These are phyloP conservation scores for Clarireedia monteithiana DNA, from an alignment of 2,329 filamentous ascomycete genomes.

Conservation along the genomic window DNA sequence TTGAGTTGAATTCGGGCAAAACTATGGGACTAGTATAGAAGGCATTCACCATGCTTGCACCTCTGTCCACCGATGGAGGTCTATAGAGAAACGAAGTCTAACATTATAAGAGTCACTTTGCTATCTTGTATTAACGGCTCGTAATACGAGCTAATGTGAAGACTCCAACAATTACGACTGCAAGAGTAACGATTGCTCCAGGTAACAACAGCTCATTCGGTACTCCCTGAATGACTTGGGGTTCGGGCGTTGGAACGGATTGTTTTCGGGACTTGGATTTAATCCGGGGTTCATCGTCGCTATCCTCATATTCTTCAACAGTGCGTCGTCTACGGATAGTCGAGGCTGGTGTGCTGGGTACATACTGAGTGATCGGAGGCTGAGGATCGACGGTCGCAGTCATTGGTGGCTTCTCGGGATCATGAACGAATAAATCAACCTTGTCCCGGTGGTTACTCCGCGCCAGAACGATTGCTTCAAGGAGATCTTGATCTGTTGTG, in stretches of 20 bases:
- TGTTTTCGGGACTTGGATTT: conserved; percentile 29
- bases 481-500: conserved; percentile 86
- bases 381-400: conserved; percentile 54
- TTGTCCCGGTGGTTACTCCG: conserved; percentile 75
- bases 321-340: conserved; percentile 42
- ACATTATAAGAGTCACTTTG: conserved; percentile 8
- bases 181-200: conserved; percentile 90
- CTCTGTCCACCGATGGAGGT: conserved; percentile 2
- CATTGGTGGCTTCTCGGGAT: conserved; percentile 83
- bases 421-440: conserved; percentile 94
- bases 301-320: conserved; percentile 37
- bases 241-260: conserved; percentile 30
- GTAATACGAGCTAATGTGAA: conserved; percentile 74
- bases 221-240: conserved; percentile 79
- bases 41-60: conserved; percentile 6
- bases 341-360: conserved; percentile 40
- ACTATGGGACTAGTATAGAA: conserved; percentile 7
- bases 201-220: conserved; percentile 91
- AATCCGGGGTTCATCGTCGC: conserved; percentile 40
- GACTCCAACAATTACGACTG: conserved; percentile 86
- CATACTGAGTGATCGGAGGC: conserved; percentile 42
- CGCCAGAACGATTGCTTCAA: conserved; percentile 82
- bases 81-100: conserved; percentile 12
- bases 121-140: conserved; percentile 32
- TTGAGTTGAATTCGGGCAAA: conserved; percentile 9